A percentile compares a stretch with the other conserved stretches of the same genome.
These are phyloP conservation scores for Aspergillus ostianus DNA, from an alignment of 495 filamentous ascomycete genomes.

Conservation along the genomic window DNA sequence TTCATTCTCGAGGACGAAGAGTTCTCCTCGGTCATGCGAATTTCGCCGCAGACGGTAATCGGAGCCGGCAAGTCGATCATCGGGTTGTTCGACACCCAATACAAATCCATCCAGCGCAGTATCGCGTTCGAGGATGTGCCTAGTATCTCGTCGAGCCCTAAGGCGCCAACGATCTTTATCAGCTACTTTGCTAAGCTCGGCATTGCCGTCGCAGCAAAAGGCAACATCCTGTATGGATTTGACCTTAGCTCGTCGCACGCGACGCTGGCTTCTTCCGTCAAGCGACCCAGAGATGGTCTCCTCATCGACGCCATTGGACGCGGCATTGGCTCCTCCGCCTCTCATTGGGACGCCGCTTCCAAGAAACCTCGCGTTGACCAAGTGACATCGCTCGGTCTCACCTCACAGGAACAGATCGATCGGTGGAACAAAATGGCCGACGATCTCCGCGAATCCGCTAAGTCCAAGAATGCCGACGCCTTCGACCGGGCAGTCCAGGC, in stretches of 20 bases:
- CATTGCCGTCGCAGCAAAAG: slow-evolving; percentile 57
- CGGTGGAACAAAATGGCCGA: slow-evolving; percentile 36
- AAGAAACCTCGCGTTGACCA: slow-evolving; percentile 38
- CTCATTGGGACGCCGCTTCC: slow-evolving; percentile 32
- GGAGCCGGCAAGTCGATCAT: slow-evolving; percentile 45
- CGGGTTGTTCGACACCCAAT: slow-evolving; percentile 64
- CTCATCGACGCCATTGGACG: slow-evolving; percentile 71
- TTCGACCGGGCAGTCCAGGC: slow-evolving; percentile 42
- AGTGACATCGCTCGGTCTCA: slow-evolving; percentile 31
- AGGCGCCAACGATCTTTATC: slow-evolving; percentile 41
- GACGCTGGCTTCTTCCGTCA: slow-evolving; percentile 44
- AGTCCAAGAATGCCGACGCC: slow-evolving; percentile 24
- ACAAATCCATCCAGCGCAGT: slow-evolving; percentile 59
- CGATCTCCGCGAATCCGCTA: slow-evolving; percentile 27
- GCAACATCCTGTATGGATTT: slow-evolving; percentile 56
- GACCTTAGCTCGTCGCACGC: slow-evolving; percentile 60
- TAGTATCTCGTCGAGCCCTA: slow-evolving; percentile 16
- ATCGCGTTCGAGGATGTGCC: slow-evolving; percentile 49
- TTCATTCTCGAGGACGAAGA: slow-evolving; percentile 39
- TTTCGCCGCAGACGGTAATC: slow-evolving; percentile 45
- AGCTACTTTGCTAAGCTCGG: slow-evolving; percentile 64
- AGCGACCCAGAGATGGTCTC: slow-evolving; percentile 63
- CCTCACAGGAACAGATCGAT: slow-evolving; percentile 33
- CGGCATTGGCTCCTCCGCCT: slow-evolving; percentile 39
- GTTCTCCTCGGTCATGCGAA: slow-evolving; percentile 46